These are phyloP conservation scores for Rosa chinensis DNA, from an alignment of 306 rosid species.

Conservation along the genomic window DNA sequence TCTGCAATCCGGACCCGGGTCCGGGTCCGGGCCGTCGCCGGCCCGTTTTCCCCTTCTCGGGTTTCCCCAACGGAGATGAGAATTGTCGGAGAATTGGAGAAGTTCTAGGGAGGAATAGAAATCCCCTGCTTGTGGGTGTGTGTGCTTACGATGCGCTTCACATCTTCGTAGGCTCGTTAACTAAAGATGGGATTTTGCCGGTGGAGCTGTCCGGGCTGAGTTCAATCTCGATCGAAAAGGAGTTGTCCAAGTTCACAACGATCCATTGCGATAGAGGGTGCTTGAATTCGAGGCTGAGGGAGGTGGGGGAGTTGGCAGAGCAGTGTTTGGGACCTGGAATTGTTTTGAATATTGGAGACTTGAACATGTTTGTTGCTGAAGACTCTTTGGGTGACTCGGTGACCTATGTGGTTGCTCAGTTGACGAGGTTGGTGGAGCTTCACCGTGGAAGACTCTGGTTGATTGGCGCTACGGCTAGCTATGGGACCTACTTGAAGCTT, in stretches of 20 bases:
- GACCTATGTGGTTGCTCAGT: slow-evolving; percentile 44
- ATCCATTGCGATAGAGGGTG: slow-evolving; percentile 26
- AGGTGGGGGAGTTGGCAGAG: slow-evolving; percentile 41
- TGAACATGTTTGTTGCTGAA: slow-evolving; percentile 54
- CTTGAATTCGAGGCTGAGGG: slow-evolving; percentile 34
- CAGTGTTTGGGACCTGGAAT: slow-evolving; percentile 61
- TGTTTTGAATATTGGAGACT: slow-evolving; percentile 72
- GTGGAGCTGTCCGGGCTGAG: slow-evolving; percentile 51
- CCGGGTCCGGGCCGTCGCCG: slow-evolving; percentile 37
- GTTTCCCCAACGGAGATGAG: slow-evolving; percentile 39
- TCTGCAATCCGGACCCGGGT: slow-evolving; percentile 56
- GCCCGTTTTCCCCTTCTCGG: slow-evolving; percentile 43
- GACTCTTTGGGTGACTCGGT: slow-evolving; percentile 26
- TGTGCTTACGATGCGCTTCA: slow-evolving; percentile 58
- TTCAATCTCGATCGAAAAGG: slow-evolving; percentile 50
- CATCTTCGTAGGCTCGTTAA: slow-evolving; percentile 43
- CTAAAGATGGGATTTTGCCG: slow-evolving; percentile 44
- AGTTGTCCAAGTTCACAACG: slow-evolving; percentile 36
- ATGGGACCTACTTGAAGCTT: slow-evolving; percentile 77
- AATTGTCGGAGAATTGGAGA: slow-evolving; percentile 70
- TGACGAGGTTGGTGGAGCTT: slow-evolving; percentile 48
- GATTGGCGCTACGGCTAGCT: slow-evolving; percentile 65
- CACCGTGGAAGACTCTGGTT: slow-evolving; percentile 67
- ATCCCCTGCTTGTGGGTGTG: slow-evolving; percentile 82
- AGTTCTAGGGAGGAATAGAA: slow-evolving; percentile 49